A percentile compares a stretch with the other conserved stretches of the same genome.
phyloP scores from a whole-genome alignment of 371 early-diverging fungal genomes.

The Mucor ambiguus region DNA sequence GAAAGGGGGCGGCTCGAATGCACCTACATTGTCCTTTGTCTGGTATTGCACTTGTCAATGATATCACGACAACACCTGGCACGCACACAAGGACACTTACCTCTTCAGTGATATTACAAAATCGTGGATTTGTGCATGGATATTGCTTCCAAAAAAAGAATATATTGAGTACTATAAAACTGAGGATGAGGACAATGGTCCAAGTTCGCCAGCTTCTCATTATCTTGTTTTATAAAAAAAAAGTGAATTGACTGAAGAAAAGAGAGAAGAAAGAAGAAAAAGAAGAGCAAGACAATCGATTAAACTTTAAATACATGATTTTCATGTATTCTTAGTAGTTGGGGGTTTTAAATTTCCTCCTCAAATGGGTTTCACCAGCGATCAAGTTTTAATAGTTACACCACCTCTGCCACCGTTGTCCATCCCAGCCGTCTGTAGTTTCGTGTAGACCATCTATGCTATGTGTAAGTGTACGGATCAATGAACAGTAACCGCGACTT shows the following conservation, averaged over 20 bases:
- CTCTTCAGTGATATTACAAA: conserved; percentile 10
- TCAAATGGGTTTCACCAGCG: not conserved
- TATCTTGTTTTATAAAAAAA: not conserved
- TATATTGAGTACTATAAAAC: conserved; percentile 22
- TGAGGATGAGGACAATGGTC: conserved; percentile 12
- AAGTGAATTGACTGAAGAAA: not conserved
- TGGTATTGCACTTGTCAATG: not conserved
- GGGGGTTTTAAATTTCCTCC: conserved; percentile 3
- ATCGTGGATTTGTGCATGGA: conserved; percentile 20
- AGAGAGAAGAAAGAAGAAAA: not conserved
- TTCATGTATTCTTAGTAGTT: not conserved
- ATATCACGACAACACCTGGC: not conserved
- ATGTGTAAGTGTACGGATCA: not conserved
- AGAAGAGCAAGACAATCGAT: not conserved
- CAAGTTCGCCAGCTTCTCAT: conserved; percentile 28
- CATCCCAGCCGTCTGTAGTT: conserved; percentile 52
- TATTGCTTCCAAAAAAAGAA: conserved; percentile 24
- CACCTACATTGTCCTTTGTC: not conserved
- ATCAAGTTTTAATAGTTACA: not conserved
- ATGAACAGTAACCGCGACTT: conserved; percentile 24
- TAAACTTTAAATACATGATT: not conserved
- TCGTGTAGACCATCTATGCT: conserved; percentile 52
- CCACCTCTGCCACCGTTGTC: conserved; percentile 41
- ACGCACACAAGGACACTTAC: conserved; percentile 1
- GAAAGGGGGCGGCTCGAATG: not conserved